Conservation (phyloP, 805 yeast genomes). For the Kluyveromyces wickerhamii region DNA sequence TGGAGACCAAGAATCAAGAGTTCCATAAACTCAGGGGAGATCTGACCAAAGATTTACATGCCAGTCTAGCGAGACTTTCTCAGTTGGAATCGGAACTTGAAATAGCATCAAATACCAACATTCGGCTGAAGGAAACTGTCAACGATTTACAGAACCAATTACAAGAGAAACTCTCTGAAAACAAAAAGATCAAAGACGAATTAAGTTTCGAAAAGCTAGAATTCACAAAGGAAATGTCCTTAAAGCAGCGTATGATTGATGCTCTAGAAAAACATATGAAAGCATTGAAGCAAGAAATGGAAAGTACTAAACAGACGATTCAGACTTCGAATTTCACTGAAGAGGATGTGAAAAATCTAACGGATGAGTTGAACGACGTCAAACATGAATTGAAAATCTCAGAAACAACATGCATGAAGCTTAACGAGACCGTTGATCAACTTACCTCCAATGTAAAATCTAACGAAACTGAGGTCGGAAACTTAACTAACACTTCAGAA, state of each 20-base stretch:
- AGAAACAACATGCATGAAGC: slow-evolving; percentile 30
- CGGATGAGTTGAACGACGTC: slow-evolving; percentile 24
- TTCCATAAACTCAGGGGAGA: slow-evolving; percentile 23
- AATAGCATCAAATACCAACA: slow-evolving; percentile 25
- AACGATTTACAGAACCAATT: slow-evolving; percentile 30
- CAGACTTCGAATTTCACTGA: slow-evolving; percentile 29
- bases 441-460: slow-evolving; percentile 22
- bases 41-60: slow-evolving; percentile 15
- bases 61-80: slow-evolving; percentile 8
- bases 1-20: slow-evolving; percentile 29
- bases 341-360: slow-evolving; percentile 27
- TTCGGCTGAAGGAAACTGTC: slow-evolving; percentile 22
- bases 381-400: slow-evolving; percentile 30
- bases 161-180: slow-evolving; percentile 37
- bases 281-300: slow-evolving; percentile 37
- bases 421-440: slow-evolving; percentile 40
- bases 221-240: slow-evolving; percentile 47
- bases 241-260: slow-evolving; percentile 54
- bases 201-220: slow-evolving; percentile 38
- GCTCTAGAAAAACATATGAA: slow-evolving; percentile 34
- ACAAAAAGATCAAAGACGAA: slow-evolving; percentile 41
- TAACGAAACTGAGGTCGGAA: slow-evolving; percentile 8
- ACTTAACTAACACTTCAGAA: slow-evolving; percentile 11
- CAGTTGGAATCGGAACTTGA: slow-evolving; percentile 7
- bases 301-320: slow-evolving; percentile 40